phyloP scores from a whole-genome alignment of 2,329 filamentous ascomycete genomes.

The Trichoderma sp. region DNA sequence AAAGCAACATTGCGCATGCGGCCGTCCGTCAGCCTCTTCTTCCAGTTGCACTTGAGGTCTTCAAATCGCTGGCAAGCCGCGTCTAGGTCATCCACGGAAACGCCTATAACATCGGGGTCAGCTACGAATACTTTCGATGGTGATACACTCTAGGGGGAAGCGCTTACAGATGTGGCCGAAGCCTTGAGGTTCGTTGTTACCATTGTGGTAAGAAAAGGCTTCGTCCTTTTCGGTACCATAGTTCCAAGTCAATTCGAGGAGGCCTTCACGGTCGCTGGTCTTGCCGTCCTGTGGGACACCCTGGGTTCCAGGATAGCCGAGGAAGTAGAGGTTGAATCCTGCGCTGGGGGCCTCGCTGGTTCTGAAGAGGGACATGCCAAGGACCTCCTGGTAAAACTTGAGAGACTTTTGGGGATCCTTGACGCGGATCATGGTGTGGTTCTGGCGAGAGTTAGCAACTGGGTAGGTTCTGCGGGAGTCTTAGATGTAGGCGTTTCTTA shows the following conservation, averaged over 20 bases:
- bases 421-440: constrained; percentile 93
- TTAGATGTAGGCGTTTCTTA: constrained; percentile 26
- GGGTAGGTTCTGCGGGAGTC: not conserved
- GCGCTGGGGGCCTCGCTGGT: constrained; percentile 66
- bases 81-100: constrained; percentile 84
- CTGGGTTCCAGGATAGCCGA: constrained; percentile 68
- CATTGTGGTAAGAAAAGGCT: constrained; percentile 83
- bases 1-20: constrained; percentile 94
- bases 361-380: constrained; percentile 83
- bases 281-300: constrained; percentile 50
- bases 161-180: constrained; percentile 85
- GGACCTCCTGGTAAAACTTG: constrained; percentile 77
- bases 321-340: constrained; percentile 88
- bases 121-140: not conserved
- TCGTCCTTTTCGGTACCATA: constrained; percentile 82
- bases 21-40: constrained; percentile 91
- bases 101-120: constrained; percentile 44
- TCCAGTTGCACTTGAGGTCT: constrained; percentile 77
- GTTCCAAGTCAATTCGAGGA: constrained; percentile 88
- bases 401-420: constrained; percentile 74
- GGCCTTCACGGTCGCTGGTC: constrained; percentile 69
- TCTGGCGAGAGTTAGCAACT: constrained; percentile 41
- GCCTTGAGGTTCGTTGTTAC: constrained; percentile 86
- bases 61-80: constrained; percentile 86
- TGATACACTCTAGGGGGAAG: no score